These are phyloP conservation scores for Stygiomarasmius scandens DNA, from an alignment of 1,284 basidiomycete genomes.

Conservation along the genomic window DNA sequence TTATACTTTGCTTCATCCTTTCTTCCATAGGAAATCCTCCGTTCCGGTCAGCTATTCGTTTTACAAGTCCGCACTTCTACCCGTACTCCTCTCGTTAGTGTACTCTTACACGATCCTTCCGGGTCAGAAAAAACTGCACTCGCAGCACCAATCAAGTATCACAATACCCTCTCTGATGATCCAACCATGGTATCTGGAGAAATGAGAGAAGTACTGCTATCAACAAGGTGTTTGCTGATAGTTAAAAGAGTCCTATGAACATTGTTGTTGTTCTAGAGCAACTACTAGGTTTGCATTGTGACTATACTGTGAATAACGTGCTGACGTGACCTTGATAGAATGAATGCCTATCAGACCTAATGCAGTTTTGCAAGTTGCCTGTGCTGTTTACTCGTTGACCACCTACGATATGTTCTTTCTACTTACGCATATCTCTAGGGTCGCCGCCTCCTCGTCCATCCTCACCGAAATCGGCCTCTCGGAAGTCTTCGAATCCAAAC, in stretches of 20 bases:
- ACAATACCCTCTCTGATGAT: constrained; percentile 97
- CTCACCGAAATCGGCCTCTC: constrained; percentile 89
- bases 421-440: constrained; percentile 49
- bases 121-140: constrained; percentile 96
- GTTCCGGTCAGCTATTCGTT: constrained; percentile 88
- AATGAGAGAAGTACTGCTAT: constrained; percentile 86
- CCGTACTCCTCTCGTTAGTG: constrained; percentile 90
- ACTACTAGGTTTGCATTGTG: constrained; percentile 66
- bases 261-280: constrained; percentile 95
- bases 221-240: constrained; percentile 94
- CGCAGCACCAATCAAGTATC: constrained; percentile 95
- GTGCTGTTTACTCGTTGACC: constrained; percentile 90
- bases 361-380: constrained; percentile 87
- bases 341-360: constrained; percentile 99
- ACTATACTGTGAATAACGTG: neutral
- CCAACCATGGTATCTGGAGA: constrained; percentile 98
- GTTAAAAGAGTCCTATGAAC: constrained; percentile 96
- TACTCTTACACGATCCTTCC: constrained; percentile 88
- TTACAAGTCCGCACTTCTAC: constrained; percentile 93
- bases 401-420: constrained; percentile 71
- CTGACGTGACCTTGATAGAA: constrained; percentile 49
- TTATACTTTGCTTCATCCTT: constrained; percentile 14
- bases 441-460: constrained; percentile 87
- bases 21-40: constrained; percentile 74
- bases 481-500: constrained; percentile 88